Base-by-base conservation (phyloP, 306 rosid genomes). In the Canavalia gladiata region DNA sequence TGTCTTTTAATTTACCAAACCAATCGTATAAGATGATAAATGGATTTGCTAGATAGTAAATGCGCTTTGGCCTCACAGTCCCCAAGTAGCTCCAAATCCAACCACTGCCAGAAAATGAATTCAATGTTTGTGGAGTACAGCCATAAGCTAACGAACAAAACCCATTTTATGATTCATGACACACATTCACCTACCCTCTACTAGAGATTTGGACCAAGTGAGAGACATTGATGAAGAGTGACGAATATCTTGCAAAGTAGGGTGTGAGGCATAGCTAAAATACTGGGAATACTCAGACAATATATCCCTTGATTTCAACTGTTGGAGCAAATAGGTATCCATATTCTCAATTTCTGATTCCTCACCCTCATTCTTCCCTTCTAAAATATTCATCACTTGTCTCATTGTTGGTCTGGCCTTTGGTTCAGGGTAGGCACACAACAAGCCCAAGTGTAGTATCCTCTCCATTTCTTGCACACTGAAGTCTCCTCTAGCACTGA, bases 391-490 rank as follows among this genome's bases (percentile, higher is more conserved):
- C 88, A 90, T 84, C 7, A 84, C 90, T 82, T 91, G 97, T 79
- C 97, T 90, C 92, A 92, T 91, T 13, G 82, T 83, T n/a, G 97
- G 97, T 54, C 99, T 87, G 0, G 87, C 68, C 55, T 76, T 88
- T 62, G 92, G 91, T 5, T 95, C 91, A 11, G 90, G 91, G 28
- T 92, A 87, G 2, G 91, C 94, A 82, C 97, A 92, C 79, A 92
- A 60, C 90, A 91, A 76, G 6, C 97, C 99, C 90, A 95, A 85
- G n/a, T 91, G 85, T 4, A 95, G 42, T 28, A 90, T 83, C 37
- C 84, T 87, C 81, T 86, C 93, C 12, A 89, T 77, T 80, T 90
- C 91, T 59, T 89, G 90, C 79, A 60, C 85, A 52, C 29, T 79
- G 67, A 81, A 80, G 25, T 74, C 93, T 2, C 87, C 90, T 76